phyloP scores from a whole-genome alignment of 1,284 basidiomycete species.

The Coniferiporia weirii region DNA sequence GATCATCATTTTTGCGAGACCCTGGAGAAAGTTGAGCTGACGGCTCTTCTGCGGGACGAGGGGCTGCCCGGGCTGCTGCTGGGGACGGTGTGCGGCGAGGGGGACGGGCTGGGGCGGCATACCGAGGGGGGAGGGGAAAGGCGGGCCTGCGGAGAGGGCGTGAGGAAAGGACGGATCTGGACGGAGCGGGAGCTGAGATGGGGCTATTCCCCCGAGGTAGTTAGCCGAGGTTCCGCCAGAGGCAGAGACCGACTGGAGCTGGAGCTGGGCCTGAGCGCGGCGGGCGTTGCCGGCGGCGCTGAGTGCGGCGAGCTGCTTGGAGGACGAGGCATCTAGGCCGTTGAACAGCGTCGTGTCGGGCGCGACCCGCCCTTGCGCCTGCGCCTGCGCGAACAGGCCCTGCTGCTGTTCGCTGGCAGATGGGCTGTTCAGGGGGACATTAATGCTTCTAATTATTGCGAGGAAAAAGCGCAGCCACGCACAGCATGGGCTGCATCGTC shows the following conservation, averaged over 20 bases:
- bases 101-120: constrained; percentile 33
- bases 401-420: not conserved
- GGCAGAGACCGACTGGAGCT: constrained; percentile 42
- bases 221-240: constrained; percentile 58
- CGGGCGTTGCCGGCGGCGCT: constrained; percentile 58
- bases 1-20: constrained; percentile 52
- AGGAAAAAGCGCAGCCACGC: constrained; percentile 1
- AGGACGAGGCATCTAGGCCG: constrained; percentile 44
- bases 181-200: constrained; percentile 18
- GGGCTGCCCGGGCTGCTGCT: too few relatives aligned
- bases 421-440: constrained; percentile 8
- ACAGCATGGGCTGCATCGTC: constrained; percentile 4
- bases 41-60: constrained; percentile 37
- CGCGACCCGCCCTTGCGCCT: not conserved
- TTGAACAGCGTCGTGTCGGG: constrained; percentile 32
- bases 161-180: constrained; percentile 6
- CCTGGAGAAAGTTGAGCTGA: constrained; percentile 50
- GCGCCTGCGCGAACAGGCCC: not conserved
- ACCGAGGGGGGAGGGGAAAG: constrained; percentile 17
- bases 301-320: constrained; percentile 73
- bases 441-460: not conserved
- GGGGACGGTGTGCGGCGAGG: constrained; percentile 26
- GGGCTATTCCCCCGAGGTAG: constrained; percentile 55
- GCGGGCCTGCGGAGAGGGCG: constrained; percentile 24
- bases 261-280: constrained; percentile 30